Conservation (phyloP, 164 flowering plant species). For the Piper longum region DNA sequence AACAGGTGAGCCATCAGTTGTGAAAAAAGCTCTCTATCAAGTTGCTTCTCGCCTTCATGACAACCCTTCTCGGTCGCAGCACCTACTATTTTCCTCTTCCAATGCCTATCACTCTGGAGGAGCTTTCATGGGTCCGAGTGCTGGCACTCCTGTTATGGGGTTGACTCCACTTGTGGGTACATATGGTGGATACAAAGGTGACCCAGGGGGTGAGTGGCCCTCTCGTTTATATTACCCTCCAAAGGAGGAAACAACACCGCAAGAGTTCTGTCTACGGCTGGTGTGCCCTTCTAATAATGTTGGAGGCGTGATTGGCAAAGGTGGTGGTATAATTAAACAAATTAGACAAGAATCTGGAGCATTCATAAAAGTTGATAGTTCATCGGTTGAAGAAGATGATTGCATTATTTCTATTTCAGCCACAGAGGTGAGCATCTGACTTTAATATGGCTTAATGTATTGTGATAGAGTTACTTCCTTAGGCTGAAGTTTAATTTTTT, state of each 20-base stretch:
- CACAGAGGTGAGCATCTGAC: slow-evolving; percentile 42
- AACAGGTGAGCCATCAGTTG: slow-evolving; percentile 52
- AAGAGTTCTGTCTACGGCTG: slow-evolving; percentile 71
- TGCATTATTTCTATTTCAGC: slow-evolving; percentile 68
- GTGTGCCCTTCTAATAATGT: slow-evolving; percentile 68
- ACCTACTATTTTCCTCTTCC: slow-evolving; percentile 52
- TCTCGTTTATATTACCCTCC: slow-evolving; percentile 53
- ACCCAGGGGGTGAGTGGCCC: slow-evolving; percentile 44
- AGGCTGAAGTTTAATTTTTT: background rate
- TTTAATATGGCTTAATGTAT: background rate
- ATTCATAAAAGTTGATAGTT: slow-evolving; percentile 70
- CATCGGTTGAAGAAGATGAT: slow-evolving; percentile 63
- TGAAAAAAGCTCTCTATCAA: slow-evolving; percentile 59
- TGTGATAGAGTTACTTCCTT: background rate
- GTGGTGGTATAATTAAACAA: slow-evolving; percentile 79
- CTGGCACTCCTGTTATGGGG: slow-evolving; percentile 59
- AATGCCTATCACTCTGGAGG: slow-evolving; percentile 38
- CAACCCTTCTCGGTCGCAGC: slow-evolving; percentile 85
- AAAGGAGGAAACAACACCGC: slow-evolving; percentile 54
- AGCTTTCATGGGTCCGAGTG: slow-evolving; percentile 38
- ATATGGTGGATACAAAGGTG: slow-evolving; percentile 80
- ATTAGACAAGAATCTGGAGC: slow-evolving; percentile 88
- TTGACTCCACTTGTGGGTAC: slow-evolving; percentile 54
- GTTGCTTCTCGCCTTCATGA: slow-evolving; percentile 72
- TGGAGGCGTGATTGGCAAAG: slow-evolving; percentile 89